Evolutionary conservation across 2,329 filamentous ascomycete species (phyloP), one percentile per base, ranked within the genome.

Genomic region (Ilyonectria mors-panacis): DNA sequence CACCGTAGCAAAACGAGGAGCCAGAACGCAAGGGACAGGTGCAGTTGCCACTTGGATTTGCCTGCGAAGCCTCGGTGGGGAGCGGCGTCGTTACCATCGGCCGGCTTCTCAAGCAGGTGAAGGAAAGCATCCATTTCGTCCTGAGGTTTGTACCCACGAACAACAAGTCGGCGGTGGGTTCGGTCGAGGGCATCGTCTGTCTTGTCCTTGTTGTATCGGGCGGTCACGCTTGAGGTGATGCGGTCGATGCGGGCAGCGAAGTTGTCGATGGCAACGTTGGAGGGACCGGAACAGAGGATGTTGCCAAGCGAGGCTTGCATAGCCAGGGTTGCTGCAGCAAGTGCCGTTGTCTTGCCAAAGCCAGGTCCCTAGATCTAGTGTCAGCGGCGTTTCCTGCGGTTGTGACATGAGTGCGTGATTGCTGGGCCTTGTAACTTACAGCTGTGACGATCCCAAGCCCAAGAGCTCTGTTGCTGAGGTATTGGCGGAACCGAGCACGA

Each of bases 1-100:
- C 56, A 72, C 1, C 47, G n/a, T 0, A 73, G 35, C 4, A 72
- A 10, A 3, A 67, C 37, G 0, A 72, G 6, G 6, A 71, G 42
- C 72, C 71, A 74, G 45, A 62, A 73, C 6, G 65, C 12, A 1
- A 45, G 26, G 1, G 72, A 72, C 0, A 71, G 9, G 1, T 69
- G 37, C 2, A 71, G 5, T 21, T 42, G 68, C 72, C 71, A 73
- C n/a, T 51, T 57, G 17, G 65, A 45, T 9, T 9, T 4, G 4
- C 59, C 42, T 30, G 28, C 28, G 28, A 30, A 56, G 6, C 0
- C 9, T 2, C 23, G 7, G 6, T 17, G 1, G 1, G 63, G 17
- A 6, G 50, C 42, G 5, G 54, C 21, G 10, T 13, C 1, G 53
- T 54, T 7, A 10, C 65, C 33, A 53, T 9, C 15, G 0, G 47